Evolutionary conservation across 768 basidiomycete species (phyloP), one percentile per base, ranked within the genome.

Genomic region (Trametes elegans): DNA sequence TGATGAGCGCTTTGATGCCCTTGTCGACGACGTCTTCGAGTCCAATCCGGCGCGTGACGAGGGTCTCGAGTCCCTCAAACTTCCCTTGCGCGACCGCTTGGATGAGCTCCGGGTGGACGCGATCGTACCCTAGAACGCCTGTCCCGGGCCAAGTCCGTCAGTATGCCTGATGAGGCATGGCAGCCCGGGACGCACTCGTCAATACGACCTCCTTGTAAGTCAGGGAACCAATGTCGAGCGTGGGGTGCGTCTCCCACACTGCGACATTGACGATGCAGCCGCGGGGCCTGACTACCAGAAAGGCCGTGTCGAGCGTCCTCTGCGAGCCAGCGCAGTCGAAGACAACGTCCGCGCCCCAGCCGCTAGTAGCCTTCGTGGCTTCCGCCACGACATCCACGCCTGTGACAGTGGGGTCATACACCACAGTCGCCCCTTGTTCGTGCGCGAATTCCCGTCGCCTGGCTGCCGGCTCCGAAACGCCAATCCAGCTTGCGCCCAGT

Each of bases 291-390:
- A 78, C 64, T 24, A 72, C 70, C 7, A 49, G 32, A 13, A 79
- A 60, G 7, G 71, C 74, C 7, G 68, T 58, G 31, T 74, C 70
- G 13, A 79, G 49, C 39, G 71, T 69, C 13, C 65, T 64, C 57
- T 77, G 74, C 2, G 71, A 58, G 0, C 79, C 78, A 3, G 77
- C 76, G 16, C 77, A 76, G 40, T 81, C 79, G 58, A 78, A 78
- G 4, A 70, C 75, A 40, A 78, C 66, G 53, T 78, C 75, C 9
- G 75, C 76, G 23, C 79, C 78, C 49, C 59, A 13, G 68, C 53
- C 59, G 13, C 34, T 41, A 2, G 65, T 77, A 1, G 67, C 65
- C 26, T 66, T 55, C 19, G 66, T 44, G 6, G 69, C 66, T 1
- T 62, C 64, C 0, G 62, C 53, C 4, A 66, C 61, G 26, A 75